Evolutionary conservation across 306 rosid genomes (phyloP).

Genomic region (peach (Prunus persica)): Prunus_persica_NCBIv2 NC_034015.1:10020501-10021000

Average conservation of each 20-base stretch:
- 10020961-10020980: background rate
- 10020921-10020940: background rate
- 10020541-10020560: slow-evolving; percentile 63
- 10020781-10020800: background rate
- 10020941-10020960: background rate
- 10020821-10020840: background rate
- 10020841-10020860: background rate
- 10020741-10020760: background rate
- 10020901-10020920: background rate
- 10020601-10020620: slow-evolving; percentile 56
- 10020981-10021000: background rate
- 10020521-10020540: slow-evolving; percentile 75
- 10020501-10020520: slow-evolving; percentile 76
- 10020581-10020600: slow-evolving; percentile 74
- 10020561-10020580: slow-evolving; percentile 83
- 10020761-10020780: background rate
- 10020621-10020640: slow-evolving; percentile 83
- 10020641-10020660: slow-evolving; percentile 96
- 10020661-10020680: slow-evolving; percentile 87
- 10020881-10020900: background rate
- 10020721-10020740: slow-evolving; percentile 9
- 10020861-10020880: background rate
- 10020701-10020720: slow-evolving; percentile 11
- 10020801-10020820: background rate
- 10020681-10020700: slow-evolving; percentile 93